A percentile compares a stretch with the other conserved stretches of the same genome.
These are phyloP conservation scores for Scheffersomyces cryptocercus DNA, from an alignment of 1,139 yeast species.

Conservation along the genomic window DNA sequence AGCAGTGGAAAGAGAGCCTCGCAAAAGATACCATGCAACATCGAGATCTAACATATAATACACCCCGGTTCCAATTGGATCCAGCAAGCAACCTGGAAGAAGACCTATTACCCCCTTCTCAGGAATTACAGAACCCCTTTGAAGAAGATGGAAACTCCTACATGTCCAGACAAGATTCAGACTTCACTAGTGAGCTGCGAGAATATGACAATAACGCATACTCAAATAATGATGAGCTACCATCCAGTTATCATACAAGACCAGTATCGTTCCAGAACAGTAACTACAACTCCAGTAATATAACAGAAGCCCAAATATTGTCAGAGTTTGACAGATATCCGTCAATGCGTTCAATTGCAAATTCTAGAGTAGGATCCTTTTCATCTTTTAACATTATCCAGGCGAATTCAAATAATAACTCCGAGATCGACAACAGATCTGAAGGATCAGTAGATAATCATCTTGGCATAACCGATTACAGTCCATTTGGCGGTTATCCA, in stretches of 20 bases:
- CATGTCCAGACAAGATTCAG: no score
- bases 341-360: conserved; percentile 9
- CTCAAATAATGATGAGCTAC: no score
- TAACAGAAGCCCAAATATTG: conserved; percentile 8
- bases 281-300: conserved; percentile 2
- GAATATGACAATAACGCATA: no score
- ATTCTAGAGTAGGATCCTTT: conserved; percentile 16
- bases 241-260: no score
- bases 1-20: no score
- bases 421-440: conserved; percentile 7
- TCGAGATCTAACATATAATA: conserved; percentile 4
- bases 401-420: conserved; percentile 8
- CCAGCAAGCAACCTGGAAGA: neutral
- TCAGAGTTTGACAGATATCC: conserved; percentile 20
- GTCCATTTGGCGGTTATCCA: conserved; percentile 95
- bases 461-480: conserved; percentile 33
- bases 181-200: no score
- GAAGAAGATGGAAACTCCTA: no score
- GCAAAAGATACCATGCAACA: neutral
- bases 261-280: neutral
- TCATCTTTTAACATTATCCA: conserved; percentile 15
- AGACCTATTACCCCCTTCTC: no score
- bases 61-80: neutral
- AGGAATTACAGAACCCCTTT: no score
- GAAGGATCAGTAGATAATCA: conserved; percentile 9